A percentile compares a stretch with the other conserved stretches of the same genome.
Conservation (phyloP, 129 eudicot genomes). For the Flaveria bidentis region DNA sequence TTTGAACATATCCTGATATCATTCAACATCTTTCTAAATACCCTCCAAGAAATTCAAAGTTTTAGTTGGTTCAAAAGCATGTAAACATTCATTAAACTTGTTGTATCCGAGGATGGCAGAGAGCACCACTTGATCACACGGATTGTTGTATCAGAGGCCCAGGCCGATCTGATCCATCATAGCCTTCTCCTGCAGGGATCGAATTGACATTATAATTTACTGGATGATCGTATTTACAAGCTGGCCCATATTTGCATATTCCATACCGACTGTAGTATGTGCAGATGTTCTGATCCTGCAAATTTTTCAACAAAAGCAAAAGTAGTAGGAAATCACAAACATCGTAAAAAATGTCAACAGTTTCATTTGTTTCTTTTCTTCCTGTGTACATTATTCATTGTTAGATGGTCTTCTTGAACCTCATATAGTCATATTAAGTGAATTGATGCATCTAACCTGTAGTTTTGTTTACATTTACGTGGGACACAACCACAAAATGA, state of each 20-base stretch:
- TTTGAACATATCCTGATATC: slow-evolving; percentile 29
- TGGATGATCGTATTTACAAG: slow-evolving; percentile 83
- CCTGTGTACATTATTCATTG: background rate
- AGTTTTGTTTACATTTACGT: background rate
- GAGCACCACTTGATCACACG: slow-evolving; percentile 32
- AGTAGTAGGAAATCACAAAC: slow-evolving; percentile 6
- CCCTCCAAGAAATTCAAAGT: slow-evolving; percentile 22
- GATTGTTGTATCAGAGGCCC: slow-evolving; percentile 40
- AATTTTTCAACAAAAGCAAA: slow-evolving; percentile 9
- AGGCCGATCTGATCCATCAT: slow-evolving; percentile 38
- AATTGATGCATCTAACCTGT: too few species aligned
- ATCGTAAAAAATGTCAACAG: background rate
- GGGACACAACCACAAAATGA: background rate
- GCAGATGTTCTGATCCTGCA: slow-evolving; percentile 78
- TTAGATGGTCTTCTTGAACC: too few species aligned
- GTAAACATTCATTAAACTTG: slow-evolving; percentile 26
- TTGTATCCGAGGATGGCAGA: slow-evolving; percentile 15
- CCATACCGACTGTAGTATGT: slow-evolving; percentile 79
- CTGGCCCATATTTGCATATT: slow-evolving; percentile 94
- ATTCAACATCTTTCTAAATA: slow-evolving; percentile 34
- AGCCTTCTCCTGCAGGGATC: slow-evolving; percentile 31
- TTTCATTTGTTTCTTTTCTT: background rate
- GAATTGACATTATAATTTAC: slow-evolving; percentile 40
- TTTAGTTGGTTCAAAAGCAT: slow-evolving; percentile 30
- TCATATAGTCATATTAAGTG: too few species aligned